A percentile compares a stretch with the other conserved stretches of the same genome.
These are phyloP conservation scores for Porcisia deanei DNA, from an alignment of 208 protist genomes.

Conservation along the genomic window DNA sequence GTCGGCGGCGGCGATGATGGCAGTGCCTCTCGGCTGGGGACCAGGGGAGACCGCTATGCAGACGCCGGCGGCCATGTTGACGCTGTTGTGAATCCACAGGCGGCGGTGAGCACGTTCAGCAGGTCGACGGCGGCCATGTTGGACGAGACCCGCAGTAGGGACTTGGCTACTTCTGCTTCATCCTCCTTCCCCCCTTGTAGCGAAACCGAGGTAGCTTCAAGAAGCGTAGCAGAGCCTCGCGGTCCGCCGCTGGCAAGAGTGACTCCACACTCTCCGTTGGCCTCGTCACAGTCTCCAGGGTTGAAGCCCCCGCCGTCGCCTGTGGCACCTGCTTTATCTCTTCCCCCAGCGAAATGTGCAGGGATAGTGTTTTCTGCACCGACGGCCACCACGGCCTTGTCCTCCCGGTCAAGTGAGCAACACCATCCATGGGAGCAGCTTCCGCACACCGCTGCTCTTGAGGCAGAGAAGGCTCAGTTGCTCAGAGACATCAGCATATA, in stretches of 20 bases:
- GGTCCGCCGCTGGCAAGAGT: slow-evolving; percentile 11
- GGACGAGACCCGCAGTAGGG: background rate
- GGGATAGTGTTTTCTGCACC: background rate
- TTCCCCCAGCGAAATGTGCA: background rate
- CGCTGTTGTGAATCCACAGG: background rate
- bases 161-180: too few relatives aligned
- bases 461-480: slow-evolving; percentile 37
- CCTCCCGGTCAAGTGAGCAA: background rate
- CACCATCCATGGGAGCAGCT: background rate
- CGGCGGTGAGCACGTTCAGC: background rate
- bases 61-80: background rate
- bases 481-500: slow-evolving; percentile 31
- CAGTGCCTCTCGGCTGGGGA: background rate
- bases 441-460: slow-evolving; percentile 22
- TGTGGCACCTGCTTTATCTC: background rate
- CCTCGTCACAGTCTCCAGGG: background rate
- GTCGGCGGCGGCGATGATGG: background rate
- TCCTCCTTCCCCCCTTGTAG: background rate
- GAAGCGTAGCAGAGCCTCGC: background rate
- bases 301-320: background rate
- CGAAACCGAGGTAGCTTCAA: background rate
- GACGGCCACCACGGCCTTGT: too few relatives aligned
- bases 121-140: too few relatives aligned
- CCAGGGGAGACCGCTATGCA: background rate
- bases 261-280: background rate